Evolutionary conservation across 2,329 filamentous ascomycete species (phyloP).

Genomic region (Fusarium musae): DNA sequence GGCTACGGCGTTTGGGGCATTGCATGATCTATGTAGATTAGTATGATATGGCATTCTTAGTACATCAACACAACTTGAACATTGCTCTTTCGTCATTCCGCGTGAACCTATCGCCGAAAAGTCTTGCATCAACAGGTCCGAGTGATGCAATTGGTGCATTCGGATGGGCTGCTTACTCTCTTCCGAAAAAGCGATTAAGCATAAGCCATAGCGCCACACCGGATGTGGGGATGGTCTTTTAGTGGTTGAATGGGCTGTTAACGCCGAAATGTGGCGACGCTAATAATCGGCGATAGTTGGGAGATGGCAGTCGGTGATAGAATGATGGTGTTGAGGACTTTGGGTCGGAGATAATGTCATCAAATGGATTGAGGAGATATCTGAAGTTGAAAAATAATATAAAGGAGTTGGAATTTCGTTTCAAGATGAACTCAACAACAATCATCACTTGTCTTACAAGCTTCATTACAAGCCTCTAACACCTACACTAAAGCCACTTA

Average conservation of each 20-base stretch:
- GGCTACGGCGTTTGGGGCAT: constrained; percentile 35
- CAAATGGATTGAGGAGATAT: rapidly evolving
- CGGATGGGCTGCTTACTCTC: not conserved
- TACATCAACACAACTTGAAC: constrained; percentile 21
- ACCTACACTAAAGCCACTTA: not conserved
- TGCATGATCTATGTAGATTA: constrained; percentile 36
- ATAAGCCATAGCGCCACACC: not conserved
- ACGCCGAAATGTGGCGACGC: constrained; percentile 17
- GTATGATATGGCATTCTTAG: constrained; percentile 29
- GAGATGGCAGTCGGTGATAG: constrained; percentile 2
- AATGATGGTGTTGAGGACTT: not conserved
- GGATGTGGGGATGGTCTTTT: not conserved
- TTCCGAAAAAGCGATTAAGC: not conserved
- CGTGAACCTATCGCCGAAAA: not conserved
- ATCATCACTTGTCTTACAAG: not conserved
- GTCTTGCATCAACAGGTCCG: rapidly evolving
- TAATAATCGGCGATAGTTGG: constrained; percentile 30
- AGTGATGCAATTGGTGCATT: not conserved
- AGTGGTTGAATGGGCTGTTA: not conserved
- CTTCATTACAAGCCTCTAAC: not conserved
- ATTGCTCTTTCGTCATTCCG: not conserved
- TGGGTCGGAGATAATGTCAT: constrained; percentile 19
- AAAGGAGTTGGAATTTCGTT: not conserved
- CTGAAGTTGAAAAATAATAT: not conserved
- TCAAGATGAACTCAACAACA: not conserved